phyloP scores from a whole-genome alignment of 129 eudicot genomes.

The Pulicaria dysenterica region DNA sequence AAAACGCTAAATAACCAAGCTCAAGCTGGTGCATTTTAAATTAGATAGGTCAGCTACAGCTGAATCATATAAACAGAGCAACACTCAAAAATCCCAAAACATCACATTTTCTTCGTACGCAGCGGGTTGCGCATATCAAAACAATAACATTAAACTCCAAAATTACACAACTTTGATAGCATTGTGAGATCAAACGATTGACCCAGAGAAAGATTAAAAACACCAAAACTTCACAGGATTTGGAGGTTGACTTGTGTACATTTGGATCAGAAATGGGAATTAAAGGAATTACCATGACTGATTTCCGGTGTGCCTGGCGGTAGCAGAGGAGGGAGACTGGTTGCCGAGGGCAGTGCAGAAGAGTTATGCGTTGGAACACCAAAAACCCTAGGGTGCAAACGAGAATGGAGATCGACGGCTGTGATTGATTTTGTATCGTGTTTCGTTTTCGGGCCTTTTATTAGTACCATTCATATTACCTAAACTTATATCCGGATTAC shows the following conservation, averaged over 20 bases:
- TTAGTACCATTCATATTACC: neutral
- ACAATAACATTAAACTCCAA: neutral
- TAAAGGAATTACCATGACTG: constrained; percentile 15
- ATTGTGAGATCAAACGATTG: neutral
- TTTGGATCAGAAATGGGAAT: neutral
- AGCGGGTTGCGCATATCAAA: neutral
- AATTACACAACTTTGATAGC: neutral
- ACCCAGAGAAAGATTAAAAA: neutral
- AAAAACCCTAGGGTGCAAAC: constrained; percentile 10
- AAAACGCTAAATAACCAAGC: too few species aligned
- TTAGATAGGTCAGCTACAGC: too few species aligned
- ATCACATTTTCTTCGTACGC: neutral
- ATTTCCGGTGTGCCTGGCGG: constrained; percentile 11
- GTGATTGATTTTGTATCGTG: constrained; percentile 9
- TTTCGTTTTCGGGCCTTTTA: neutral
- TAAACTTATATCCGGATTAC: neutral
- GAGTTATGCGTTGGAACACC: neutral
- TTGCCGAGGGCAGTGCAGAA: constrained; percentile 2
- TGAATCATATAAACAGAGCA: neutral
- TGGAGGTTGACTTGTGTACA: neutral
- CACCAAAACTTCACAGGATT: neutral
- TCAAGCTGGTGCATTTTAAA: too few species aligned
- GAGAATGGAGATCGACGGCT: constrained; percentile 17
- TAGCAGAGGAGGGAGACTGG: neutral
- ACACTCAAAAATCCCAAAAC: neutral